Evolutionary conservation across 2,329 filamentous ascomycete species (phyloP).

Genomic region (Talaromyces sp.): DNA sequence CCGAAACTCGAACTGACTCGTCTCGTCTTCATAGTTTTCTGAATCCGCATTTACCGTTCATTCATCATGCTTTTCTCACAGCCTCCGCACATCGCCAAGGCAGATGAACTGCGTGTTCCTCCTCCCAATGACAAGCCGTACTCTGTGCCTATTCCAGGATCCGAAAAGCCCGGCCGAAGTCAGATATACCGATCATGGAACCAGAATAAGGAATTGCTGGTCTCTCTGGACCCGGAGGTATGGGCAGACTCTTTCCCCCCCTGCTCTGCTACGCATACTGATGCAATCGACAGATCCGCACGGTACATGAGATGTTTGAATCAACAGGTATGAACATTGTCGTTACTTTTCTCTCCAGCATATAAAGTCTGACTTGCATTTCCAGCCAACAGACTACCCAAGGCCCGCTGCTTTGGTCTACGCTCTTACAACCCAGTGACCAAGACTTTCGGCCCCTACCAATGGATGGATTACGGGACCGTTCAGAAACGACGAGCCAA

Average conservation of each 20-base stretch:
- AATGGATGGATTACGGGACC: conserved; percentile 78
- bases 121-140: conserved; percentile 74
- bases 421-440: conserved; percentile 72
- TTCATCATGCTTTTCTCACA: conserved; percentile 33
- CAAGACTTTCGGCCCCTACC: conserved; percentile 69
- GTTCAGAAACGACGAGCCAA: conserved; percentile 75
- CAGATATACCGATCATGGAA: conserved; percentile 80
- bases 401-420: conserved; percentile 70
- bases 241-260: conserved; percentile 4
- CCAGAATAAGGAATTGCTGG: conserved; percentile 65
- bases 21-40: background rate
- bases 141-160: conserved; percentile 70
- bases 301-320: conserved; percentile 79
- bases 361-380: background rate
- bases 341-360: background rate
- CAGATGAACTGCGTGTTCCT: conserved; percentile 51
- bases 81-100: conserved; percentile 31
- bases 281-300: conserved; percentile 45
- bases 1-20: background rate
- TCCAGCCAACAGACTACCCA: conserved; percentile 54
- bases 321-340: conserved; percentile 39
- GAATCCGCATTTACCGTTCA: background rate
- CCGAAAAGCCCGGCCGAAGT: conserved; percentile 66
- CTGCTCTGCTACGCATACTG: background rate
- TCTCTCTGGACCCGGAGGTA: conserved; percentile 65